Conservation (phyloP, 2,329 filamentous ascomycete genomes). For the Harringtonia aguacate region DNA sequence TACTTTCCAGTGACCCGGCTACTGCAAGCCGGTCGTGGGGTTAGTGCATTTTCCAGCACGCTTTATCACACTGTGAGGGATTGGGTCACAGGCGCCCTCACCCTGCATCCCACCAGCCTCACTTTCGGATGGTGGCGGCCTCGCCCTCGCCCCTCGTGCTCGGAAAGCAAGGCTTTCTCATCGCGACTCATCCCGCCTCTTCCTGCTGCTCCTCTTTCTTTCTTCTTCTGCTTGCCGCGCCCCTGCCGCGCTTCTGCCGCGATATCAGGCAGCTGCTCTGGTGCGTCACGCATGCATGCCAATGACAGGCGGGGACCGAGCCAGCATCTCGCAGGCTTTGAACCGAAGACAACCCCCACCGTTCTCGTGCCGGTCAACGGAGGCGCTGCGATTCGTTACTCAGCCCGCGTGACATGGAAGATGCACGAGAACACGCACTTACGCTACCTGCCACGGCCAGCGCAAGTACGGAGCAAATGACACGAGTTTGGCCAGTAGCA, state of each 20-base stretch:
- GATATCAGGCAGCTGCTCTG: not conserved
- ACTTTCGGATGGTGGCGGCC: constrained; percentile 3
- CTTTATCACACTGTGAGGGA: not conserved
- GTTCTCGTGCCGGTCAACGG: no score
- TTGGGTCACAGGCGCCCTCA: not conserved
- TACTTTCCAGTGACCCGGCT: not conserved
- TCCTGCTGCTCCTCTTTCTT: not conserved
- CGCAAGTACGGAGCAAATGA: not conserved
- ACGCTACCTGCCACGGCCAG: not conserved
- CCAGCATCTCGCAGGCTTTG: not conserved
- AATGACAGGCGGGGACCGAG: not conserved
- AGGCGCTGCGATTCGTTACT: no score
- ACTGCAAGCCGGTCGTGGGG: not conserved
- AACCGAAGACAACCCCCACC: no score
- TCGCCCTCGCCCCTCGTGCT: not conserved
- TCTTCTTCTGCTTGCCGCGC: not conserved
- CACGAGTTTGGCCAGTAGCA: no score
- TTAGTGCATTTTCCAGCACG: constrained; percentile 10
- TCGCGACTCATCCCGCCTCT: no score
- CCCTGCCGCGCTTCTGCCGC: not conserved
- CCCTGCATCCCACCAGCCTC: constrained; percentile 2
- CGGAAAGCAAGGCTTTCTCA: no score
- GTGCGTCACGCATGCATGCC: not conserved
- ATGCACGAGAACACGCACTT: not conserved
- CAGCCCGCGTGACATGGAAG: constrained; percentile 1